Base-by-base conservation (phyloP, 2,329 filamentous ascomycete species). In the Penicillium capsulatum region DNA sequence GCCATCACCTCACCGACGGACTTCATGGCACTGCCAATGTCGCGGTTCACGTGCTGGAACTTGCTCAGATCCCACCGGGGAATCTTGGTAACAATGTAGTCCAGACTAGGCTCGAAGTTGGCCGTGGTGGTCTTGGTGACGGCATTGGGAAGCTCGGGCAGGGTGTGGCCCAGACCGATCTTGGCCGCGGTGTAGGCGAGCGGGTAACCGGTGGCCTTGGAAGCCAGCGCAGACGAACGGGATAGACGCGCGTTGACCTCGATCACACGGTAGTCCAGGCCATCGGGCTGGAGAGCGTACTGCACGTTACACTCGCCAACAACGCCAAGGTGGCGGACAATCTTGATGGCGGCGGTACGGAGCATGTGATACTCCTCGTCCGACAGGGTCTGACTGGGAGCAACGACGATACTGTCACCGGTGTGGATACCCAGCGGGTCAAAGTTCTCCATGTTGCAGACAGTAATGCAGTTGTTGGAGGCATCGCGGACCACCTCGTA, bases 331-430 rank as follows among this genome's bases (percentile, higher is more conserved):
- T 98, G 92, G 49, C 92, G 85, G 58, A 98, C 86, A 60, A 98
- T 96, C 77, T 97, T 97, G 75, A 97, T 96, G 32, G 92, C 88
- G 48, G 92, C 90, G 29, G 89, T 88, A 59, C 92, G 88, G 55
- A 98, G 86, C 92, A 98, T 97, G 75, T 98, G 90, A 67, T 97
- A 98, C 69, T 98, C 92, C 74, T 97, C 92, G 58, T 98, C 92
- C 60, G 86, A 94, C 60, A 98, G 75, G 16, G 92, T 98, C 72
- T 98, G 92, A 71, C 86, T 92, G 34, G 92, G 92, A 28, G 92
- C 92, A 45, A 97, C 91, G 48, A 98, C 92, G 58, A 98, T 98
- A 58, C 90, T 96, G 75, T 98, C 92, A 71, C 92, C 92, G 32
- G 92, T 98, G 70, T 98, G 92, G 40, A 95, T 94, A 60, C 92